Base-by-base conservation (phyloP, 2,329 filamentous ascomycete species). In the Colletotrichum lentis region DNA sequence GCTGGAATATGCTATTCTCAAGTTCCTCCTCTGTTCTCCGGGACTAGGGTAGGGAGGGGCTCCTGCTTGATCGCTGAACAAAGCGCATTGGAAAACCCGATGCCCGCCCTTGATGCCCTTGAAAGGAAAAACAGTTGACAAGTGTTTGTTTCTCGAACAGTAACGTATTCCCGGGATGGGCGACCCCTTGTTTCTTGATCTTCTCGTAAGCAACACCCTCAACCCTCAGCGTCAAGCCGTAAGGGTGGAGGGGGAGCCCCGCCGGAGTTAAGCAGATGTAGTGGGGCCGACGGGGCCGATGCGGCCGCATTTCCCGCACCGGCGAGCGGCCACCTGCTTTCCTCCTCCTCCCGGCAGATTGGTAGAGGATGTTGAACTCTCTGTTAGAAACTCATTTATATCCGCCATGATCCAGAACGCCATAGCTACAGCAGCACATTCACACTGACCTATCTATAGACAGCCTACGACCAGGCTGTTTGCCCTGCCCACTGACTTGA, bases 141-240 rank as follows among this genome's bases (percentile, higher is more conserved):
- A 52, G 50, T 37, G 2, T 12, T n/a, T 3, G 5, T 20, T 7
- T 46, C 18, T 46, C n/a, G 39, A 20, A 22, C 11, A 22, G 4
- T 11, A 20, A 54, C 18, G 6, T 2, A 8, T n/a, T 16, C n/a
- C 5, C 5, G n/a, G n/a, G n/a, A n/a, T 39, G 31, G 12, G n/a
- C 5, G 4, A 16, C 1, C 1, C 5, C 2, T 22, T 12, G 0
- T 22, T 10, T 20, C 0, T 8, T 1, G 18, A 8, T 2, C 14
- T 18, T 5, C 3, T 37, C n/a, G 20, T 8, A 53, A 37, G 31
- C 10, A 7, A n/a, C n/a, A n/a, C n/a, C n/a, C n/a, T n/a, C n/a
- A n/a, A n/a, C 3, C 6, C 18, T 20, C 16, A 14, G 11, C 12
- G 3, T 31, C 12, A 11, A 1, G 14, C 2, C 16, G 43, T 31